Conservation (phyloP, 1,284 basidiomycete species). For the Farysia itapuensis region DNA sequence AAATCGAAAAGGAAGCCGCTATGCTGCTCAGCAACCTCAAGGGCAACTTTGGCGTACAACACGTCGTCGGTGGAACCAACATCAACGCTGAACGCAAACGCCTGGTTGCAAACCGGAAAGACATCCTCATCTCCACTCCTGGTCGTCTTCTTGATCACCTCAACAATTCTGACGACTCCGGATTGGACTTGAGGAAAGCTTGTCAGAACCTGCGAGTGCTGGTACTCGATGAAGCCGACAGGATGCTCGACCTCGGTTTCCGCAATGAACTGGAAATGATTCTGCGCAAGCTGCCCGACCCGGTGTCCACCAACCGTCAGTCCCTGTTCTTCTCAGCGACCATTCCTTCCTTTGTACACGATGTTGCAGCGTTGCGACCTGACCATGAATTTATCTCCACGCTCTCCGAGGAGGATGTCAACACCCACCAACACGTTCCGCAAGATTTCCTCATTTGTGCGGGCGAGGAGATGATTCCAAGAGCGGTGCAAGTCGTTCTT, state of each 20-base stretch:
- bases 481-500: slow-evolving; percentile 60
- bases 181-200: slow-evolving; percentile 35
- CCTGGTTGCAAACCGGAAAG: slow-evolving; percentile 49
- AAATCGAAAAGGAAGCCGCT: slow-evolving; percentile 57
- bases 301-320: slow-evolving; percentile 61
- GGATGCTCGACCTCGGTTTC: slow-evolving; percentile 61
- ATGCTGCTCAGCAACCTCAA: slow-evolving; percentile 42
- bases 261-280: slow-evolving; percentile 54
- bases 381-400: slow-evolving; percentile 70
- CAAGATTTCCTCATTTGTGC: slow-evolving; percentile 61
- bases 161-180: slow-evolving; percentile 60
- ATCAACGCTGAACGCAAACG: slow-evolving; percentile 57
- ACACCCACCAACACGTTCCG: slow-evolving; percentile 70
- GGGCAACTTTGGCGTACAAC: slow-evolving; percentile 55
- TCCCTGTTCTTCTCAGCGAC: slow-evolving; percentile 64
- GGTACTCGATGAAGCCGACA: slow-evolving; percentile 64
- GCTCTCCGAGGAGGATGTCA: slow-evolving; percentile 67
- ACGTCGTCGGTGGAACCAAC: slow-evolving; percentile 63
- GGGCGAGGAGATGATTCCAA: slow-evolving; percentile 62
- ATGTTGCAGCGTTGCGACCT: slow-evolving; percentile 47
- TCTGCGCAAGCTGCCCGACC: slow-evolving; percentile 58
- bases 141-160: slow-evolving; percentile 64
- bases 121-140: slow-evolving; percentile 64
- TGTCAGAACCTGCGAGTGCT: slow-evolving; percentile 57
- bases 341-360: slow-evolving; percentile 61